Percentiles rank a stretch among this genome's conserved stretches.
phyloP scores from a whole-genome alignment of 805 yeast species.

The Kregervanrija pseudodelftensis region DNA sequence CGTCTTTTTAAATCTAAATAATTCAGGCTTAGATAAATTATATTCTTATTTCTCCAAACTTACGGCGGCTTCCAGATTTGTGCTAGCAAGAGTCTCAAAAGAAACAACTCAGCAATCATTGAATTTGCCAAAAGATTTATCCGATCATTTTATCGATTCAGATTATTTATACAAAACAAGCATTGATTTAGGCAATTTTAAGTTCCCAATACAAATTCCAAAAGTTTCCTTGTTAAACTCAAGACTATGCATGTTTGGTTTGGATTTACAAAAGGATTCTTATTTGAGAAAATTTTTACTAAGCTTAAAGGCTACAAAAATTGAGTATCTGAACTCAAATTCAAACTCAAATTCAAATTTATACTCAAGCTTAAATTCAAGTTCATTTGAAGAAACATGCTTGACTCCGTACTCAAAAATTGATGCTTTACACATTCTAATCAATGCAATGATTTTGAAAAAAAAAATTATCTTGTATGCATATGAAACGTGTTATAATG shows the following conservation, averaged over 20 bases:
- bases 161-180: slow-evolving; percentile 17
- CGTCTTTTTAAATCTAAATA: slow-evolving; percentile 12
- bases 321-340: slow-evolving; percentile 2
- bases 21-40: slow-evolving; percentile 25
- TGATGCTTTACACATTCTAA: slow-evolving; percentile 31
- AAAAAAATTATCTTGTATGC: slow-evolving; percentile 33
- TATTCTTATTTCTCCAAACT: slow-evolving; percentile 9
- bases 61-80: slow-evolving; percentile 13
- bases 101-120: slow-evolving; percentile 6
- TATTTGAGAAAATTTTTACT: slow-evolving; percentile 16
- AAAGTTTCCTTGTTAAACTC: slow-evolving; percentile 22
- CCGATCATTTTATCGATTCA: slow-evolving; percentile 11
- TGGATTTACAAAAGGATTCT: slow-evolving; percentile 24
- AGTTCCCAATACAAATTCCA: slow-evolving; percentile 28
- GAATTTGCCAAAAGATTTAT: slow-evolving; percentile 6
- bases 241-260: slow-evolving; percentile 21
- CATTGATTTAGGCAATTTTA: slow-evolving; percentile 14
- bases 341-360: background rate
- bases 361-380: background rate
- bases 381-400: slow-evolving; percentile 4
- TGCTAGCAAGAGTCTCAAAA: slow-evolving; percentile 17
- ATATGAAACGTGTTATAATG: slow-evolving; percentile 39
- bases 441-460: slow-evolving; percentile 43
- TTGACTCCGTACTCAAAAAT: slow-evolving; percentile 17
- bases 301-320: slow-evolving; percentile 4